Evolutionary conservation across 441 rosid species (phyloP).

Genomic region (Manihot esculenta): DNA sequence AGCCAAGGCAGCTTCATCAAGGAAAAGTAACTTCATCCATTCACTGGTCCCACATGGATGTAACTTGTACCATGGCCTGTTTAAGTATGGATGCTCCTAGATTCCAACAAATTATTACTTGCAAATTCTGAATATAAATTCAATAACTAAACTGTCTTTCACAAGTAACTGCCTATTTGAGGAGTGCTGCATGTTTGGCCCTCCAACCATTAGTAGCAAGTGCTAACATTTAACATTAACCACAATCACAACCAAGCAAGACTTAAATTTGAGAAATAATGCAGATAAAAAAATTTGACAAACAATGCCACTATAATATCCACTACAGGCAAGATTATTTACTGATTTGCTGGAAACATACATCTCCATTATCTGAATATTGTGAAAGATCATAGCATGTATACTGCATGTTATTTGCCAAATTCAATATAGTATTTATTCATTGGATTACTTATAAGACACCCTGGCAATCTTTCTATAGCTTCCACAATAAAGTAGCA

Average conservation of each 20-base stretch:
- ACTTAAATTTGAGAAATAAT: too few relatives aligned
- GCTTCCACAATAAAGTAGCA: neutral
- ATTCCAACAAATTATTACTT: slow-evolving; percentile 3
- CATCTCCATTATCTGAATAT: too few relatives aligned
- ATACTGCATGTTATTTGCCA: too few relatives aligned
- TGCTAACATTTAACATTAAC: too few relatives aligned
- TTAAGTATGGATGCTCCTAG: slow-evolving; percentile 91
- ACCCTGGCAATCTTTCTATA: neutral
- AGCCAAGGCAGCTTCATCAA: slow-evolving; percentile 26
- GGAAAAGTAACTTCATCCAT: slow-evolving; percentile 73
- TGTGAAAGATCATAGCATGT: too few relatives aligned
- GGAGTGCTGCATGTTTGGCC: too few relatives aligned
- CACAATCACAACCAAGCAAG: too few relatives aligned
- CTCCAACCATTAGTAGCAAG: too few relatives aligned
- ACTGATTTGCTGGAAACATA: neutral
- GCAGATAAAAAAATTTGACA: too few relatives aligned
- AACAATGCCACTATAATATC: neutral
- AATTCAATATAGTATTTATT: too few relatives aligned
- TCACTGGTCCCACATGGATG: slow-evolving; percentile 92
- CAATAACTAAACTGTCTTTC: neutral
- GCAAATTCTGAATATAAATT: neutral
- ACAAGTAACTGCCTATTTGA: neutral
- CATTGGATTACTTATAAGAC: too few relatives aligned
- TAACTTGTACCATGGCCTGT: slow-evolving; percentile 87
- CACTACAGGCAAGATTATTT: neutral